Evolutionary conservation across 768 basidiomycete genomes (phyloP).

Genomic region (Lepiota brunneoincarnata): DNA sequence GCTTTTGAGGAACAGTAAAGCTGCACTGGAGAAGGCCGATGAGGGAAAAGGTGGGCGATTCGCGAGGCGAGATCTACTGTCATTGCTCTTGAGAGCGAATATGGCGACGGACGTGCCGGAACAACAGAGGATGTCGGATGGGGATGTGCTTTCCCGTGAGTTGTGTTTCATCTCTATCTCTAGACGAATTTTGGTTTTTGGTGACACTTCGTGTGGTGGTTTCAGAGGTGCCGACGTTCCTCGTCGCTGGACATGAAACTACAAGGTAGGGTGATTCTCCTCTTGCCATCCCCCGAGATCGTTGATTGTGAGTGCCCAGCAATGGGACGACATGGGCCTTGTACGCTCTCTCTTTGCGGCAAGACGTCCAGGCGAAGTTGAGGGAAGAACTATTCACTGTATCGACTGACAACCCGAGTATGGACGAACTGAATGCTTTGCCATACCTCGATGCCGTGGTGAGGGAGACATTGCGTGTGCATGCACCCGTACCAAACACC

Average conservation of each 20-base stretch:
- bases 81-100: constrained; percentile 61
- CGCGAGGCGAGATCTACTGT: constrained; percentile 54
- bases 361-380: constrained; percentile 50
- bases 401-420: constrained; percentile 54
- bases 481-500: constrained; percentile 47
- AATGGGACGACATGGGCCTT: constrained; percentile 57
- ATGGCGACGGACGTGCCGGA: constrained; percentile 57
- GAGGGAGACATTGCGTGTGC: constrained; percentile 55
- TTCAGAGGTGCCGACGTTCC: constrained; percentile 59
- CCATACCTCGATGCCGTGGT: constrained; percentile 70
- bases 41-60: constrained; percentile 26
- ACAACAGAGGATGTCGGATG: constrained; percentile 54
- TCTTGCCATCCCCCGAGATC: neutral
- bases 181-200: neutral
- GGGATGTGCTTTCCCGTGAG: constrained; percentile 58
- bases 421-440: constrained; percentile 66
- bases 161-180: neutral
- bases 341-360: constrained; percentile 47
- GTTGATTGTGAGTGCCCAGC: constrained; percentile 18
- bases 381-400: constrained; percentile 54
- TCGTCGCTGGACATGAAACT: constrained; percentile 60
- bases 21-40: constrained; percentile 23
- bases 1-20: constrained; percentile 50
- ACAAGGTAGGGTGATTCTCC: constrained; percentile 33
- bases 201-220: neutral